A percentile compares a stretch with the other conserved stretches of the same genome.
These are phyloP conservation scores for Narthecium ossifragum DNA, from an alignment of 106 monocot species.

Conservation along the genomic window DNA sequence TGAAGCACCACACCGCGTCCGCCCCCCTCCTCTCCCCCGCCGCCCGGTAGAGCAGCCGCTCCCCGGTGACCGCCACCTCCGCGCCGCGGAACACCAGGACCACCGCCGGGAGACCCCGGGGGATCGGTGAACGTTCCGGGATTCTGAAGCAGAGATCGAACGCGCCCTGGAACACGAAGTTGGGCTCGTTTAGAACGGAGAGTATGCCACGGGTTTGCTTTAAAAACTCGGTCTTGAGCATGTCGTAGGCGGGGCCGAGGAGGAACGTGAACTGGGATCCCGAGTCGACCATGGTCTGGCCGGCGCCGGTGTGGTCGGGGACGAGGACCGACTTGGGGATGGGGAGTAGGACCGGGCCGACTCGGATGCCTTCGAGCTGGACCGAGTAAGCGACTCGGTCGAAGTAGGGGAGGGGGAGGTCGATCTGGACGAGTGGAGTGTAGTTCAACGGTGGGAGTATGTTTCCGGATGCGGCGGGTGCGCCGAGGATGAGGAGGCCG, in stretches of 20 bases:
- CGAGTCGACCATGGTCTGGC: slow-evolving; percentile 97
- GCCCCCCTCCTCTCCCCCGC: slow-evolving; percentile 37
- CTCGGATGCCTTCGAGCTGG: slow-evolving; percentile 70
- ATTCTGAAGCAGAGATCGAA: slow-evolving; percentile 70
- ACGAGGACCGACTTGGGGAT: slow-evolving; percentile 70
- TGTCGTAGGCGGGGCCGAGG: slow-evolving; percentile 65
- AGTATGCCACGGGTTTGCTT: slow-evolving; percentile 47
- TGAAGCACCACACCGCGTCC: slow-evolving; percentile 73
- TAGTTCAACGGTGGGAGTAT: slow-evolving; percentile 59
- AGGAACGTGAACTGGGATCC: slow-evolving; percentile 92
- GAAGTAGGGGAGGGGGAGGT: slow-evolving; percentile 86
- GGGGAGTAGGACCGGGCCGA: slow-evolving; percentile 38
- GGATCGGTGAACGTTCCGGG: slow-evolving; percentile 1
- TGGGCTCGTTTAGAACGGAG: slow-evolving; percentile 42
- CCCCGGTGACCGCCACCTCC: slow-evolving; percentile 56
- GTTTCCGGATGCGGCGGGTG: slow-evolving; percentile 11
- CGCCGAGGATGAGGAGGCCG: slow-evolving; percentile 68
- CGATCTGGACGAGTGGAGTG: slow-evolving; percentile 57
- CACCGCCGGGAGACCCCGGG: background rate
- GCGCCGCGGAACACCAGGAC: slow-evolving; percentile 40
- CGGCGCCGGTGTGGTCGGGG: slow-evolving; percentile 95
- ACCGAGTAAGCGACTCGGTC: slow-evolving; percentile 92
- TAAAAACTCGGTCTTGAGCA: slow-evolving; percentile 51
- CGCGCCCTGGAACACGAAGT: slow-evolving; percentile 76
- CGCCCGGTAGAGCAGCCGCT: slow-evolving; percentile 60